Percentiles rank a stretch among this genome's conserved stretches.
phyloP scores from a whole-genome alignment of 495 filamentous ascomycete genomes.

The Sordaria brevicollis region DNA sequence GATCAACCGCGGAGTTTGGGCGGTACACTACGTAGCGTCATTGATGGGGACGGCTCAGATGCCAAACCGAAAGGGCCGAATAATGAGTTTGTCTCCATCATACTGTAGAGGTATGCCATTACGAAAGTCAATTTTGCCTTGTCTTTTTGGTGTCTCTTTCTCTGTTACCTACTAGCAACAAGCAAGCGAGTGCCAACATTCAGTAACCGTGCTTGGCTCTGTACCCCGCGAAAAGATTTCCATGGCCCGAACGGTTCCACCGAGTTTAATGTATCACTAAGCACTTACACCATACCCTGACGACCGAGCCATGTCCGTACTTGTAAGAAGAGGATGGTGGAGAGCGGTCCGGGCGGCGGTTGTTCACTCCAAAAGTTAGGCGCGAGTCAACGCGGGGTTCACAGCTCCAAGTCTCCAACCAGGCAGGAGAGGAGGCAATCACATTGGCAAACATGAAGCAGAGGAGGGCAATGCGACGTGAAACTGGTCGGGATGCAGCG shows the following conservation, averaged over 20 bases:
- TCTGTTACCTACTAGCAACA: neutral
- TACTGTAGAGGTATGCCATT: too few relatives aligned
- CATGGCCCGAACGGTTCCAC: neutral
- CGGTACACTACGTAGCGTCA: neutral
- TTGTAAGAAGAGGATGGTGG: neutral
- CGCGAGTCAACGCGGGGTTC: neutral
- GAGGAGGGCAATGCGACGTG: neutral
- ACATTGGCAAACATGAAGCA: neutral
- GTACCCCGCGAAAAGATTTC: neutral
- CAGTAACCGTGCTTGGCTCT: neutral
- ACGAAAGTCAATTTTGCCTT: neutral
- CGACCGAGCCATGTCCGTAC: neutral
- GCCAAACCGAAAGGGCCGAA: neutral
- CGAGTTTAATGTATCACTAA: neutral
- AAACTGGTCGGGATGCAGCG: neutral
- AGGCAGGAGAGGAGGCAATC: neutral
- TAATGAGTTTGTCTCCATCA: neutral
- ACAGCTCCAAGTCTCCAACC: too few relatives aligned
- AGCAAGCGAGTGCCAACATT: neutral
- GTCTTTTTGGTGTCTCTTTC: neutral
- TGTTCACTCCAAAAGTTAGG: neutral
- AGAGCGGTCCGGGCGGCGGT: neutral
- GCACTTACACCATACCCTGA: neutral
- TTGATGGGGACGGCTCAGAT: neutral
- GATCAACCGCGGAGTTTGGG: neutral